Conservation (phyloP, 1,284 basidiomycete genomes). For the Leccinum fuscescens region DNA sequence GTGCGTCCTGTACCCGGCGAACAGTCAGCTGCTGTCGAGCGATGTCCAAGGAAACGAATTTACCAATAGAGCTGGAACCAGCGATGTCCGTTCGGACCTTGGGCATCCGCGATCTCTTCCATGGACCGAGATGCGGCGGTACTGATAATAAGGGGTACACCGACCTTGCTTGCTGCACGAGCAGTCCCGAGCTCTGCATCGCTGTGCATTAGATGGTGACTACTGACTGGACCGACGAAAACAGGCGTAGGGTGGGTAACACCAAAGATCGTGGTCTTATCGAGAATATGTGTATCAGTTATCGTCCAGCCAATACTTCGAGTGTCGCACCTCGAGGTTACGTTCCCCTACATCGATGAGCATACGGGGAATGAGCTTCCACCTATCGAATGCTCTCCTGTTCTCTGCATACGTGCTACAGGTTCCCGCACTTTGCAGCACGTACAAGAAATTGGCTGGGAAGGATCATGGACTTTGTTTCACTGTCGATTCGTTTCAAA, state of each 20-base stretch:
- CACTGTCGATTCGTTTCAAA: neutral
- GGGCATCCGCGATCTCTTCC: slow-evolving; percentile 69
- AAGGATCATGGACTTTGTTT: neutral
- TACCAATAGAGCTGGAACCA: slow-evolving; percentile 85
- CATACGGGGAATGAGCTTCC: slow-evolving; percentile 73
- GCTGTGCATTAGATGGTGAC: slow-evolving; percentile 65
- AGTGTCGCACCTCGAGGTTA: slow-evolving; percentile 51
- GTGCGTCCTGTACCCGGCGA: slow-evolving; percentile 46
- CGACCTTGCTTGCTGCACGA: slow-evolving; percentile 59
- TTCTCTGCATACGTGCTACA: slow-evolving; percentile 58
- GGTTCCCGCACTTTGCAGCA: slow-evolving; percentile 61
- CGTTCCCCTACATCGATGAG: slow-evolving; percentile 66
- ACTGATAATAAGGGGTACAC: slow-evolving; percentile 71
- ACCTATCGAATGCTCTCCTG: slow-evolving; percentile 53
- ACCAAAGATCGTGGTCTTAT: slow-evolving; percentile 68
- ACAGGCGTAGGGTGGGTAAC: slow-evolving; percentile 63
- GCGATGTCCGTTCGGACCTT: slow-evolving; percentile 52
- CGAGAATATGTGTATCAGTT: neutral
- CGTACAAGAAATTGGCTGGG: slow-evolving; percentile 61
- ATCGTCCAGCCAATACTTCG: neutral
- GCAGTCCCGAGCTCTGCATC: slow-evolving; percentile 73
- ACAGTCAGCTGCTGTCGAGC: neutral
- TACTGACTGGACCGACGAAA: slow-evolving; percentile 72
- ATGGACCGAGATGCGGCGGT: slow-evolving; percentile 69
- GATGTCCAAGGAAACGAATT: neutral